Evolutionary conservation across 1,139 yeast genomes (phyloP), one percentile per base, ranked within the genome.

Genomic region (Lodderomyces orthopsilosis): DNA sequence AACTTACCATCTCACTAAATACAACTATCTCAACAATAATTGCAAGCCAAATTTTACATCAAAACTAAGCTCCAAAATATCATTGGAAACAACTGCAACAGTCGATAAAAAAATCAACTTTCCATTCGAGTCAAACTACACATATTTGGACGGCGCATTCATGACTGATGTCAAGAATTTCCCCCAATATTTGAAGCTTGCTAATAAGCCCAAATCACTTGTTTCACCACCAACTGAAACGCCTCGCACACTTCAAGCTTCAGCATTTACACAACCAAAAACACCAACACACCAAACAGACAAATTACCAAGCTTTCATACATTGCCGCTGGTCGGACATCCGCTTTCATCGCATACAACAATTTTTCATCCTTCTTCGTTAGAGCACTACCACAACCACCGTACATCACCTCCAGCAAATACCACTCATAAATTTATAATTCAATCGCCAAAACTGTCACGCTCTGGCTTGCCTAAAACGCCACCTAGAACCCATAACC

Each of bases 111-210:
- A 70, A 50, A 70, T 75, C 40, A 73, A 76, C 54, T 78, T 75
- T 52, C 83, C 83, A 6, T 78, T 72, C 55, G 79, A 77, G 52
- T 74, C 77, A 19, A 76, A 77, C 51, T 77, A 77, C 54, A 74
- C 80, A 14, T 77, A 77, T 53, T 60, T 71, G 53, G 70, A 71
- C 54, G 62, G 68, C 48, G 70, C 77, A 6, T 73, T 73, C 49
- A 57, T 73, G 54, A 67, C 61, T 34, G 78, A 73, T 51, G 75
- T 73, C 37, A 71, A 68, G 46, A 63, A 56, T 49, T 73, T 68
- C 54, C 77, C 77, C n/a, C 77, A 72, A 54, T 73, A 73, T 51
- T 62, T 73, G 55, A 77, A 73, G 51, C 60, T 72, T 45, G 78
- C 78, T 1, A 74, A 30, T 9, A 8, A 30, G 19, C 26, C 35